These are phyloP conservation scores for Alternaria sp. DNA, from an alignment of 2,329 filamentous ascomycete species.

Conservation along the genomic window DNA sequence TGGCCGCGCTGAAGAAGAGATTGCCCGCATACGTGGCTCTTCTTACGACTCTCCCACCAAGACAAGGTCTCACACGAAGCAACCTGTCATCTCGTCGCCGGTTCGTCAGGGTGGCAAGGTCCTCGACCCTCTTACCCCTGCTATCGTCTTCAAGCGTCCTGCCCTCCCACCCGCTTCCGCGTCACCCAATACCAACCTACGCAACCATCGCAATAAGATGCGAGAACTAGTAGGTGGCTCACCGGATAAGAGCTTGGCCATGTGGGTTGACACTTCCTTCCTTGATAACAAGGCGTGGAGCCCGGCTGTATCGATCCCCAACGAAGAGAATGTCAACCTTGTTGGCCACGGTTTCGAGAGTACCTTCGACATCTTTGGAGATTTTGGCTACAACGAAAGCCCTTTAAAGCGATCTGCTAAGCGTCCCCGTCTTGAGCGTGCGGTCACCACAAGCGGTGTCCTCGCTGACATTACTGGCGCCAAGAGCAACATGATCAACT, in stretches of 20 bases:
- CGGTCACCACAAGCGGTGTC: slow-evolving; percentile 68
- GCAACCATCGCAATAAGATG: slow-evolving; percentile 86
- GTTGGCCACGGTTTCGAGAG: slow-evolving; percentile 58
- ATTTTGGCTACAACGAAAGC: slow-evolving; percentile 64
- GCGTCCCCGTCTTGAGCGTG: slow-evolving; percentile 69
- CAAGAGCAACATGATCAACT: slow-evolving; percentile 56
- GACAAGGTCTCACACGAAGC: slow-evolving; percentile 64
- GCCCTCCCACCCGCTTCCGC: slow-evolving; percentile 75
- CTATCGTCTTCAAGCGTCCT: slow-evolving; percentile 79
- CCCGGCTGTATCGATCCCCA: slow-evolving; percentile 69
- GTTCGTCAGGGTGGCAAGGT: slow-evolving; percentile 48
- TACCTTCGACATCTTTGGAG: slow-evolving; percentile 70
- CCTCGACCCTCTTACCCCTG: slow-evolving; percentile 75
- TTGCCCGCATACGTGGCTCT: slow-evolving; percentile 89
- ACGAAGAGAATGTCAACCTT: slow-evolving; percentile 66
- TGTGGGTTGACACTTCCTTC: slow-evolving; percentile 62
- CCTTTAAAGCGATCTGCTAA: slow-evolving; percentile 70
- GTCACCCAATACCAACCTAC: slow-evolving; percentile 91
- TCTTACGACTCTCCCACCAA: slow-evolving; percentile 93
- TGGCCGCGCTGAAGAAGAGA: slow-evolving; percentile 93
- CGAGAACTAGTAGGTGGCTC: slow-evolving; percentile 79
- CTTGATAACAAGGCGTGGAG: slow-evolving; percentile 62
- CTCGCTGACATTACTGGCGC: slow-evolving; percentile 68
- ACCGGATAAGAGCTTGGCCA: slow-evolving; percentile 67
- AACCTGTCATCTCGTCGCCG: slow-evolving; percentile 56